Evolutionary conservation across 1,284 basidiomycete species (phyloP).

Genomic region (Naganishia sp.): DNA sequence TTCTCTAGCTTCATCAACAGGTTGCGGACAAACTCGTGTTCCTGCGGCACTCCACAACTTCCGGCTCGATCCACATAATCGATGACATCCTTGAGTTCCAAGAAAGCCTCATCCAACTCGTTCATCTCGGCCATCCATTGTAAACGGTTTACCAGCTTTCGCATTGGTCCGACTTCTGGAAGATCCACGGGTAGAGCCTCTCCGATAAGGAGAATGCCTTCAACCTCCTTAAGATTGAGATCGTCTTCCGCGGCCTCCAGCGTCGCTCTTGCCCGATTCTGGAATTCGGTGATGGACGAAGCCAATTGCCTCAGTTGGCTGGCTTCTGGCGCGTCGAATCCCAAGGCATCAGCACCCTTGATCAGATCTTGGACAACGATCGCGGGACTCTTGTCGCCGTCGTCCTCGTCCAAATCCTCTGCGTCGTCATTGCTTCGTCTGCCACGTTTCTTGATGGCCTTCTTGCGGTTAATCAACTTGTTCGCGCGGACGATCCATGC

Average conservation of each 20-base stretch:
- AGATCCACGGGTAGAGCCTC: constrained; percentile 48
- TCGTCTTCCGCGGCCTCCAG: constrained; percentile 41
- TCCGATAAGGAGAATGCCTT: constrained; percentile 46
- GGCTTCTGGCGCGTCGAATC: constrained; percentile 53
- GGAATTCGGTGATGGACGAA: constrained; percentile 43
- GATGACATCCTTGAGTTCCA: constrained; percentile 47
- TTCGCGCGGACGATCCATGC: constrained; percentile 66
- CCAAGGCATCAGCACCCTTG: constrained; percentile 43
- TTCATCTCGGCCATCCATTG: constrained; percentile 46
- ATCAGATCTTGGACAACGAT: constrained; percentile 42
- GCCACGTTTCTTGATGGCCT: constrained; percentile 35
- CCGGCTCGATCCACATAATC: constrained; percentile 43
- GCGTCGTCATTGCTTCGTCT: constrained; percentile 33
- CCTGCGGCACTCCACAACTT: constrained; percentile 39
- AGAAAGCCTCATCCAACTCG: constrained; percentile 48
- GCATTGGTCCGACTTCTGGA: constrained; percentile 44
- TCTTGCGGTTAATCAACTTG: constrained; percentile 43
- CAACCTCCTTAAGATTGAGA: constrained; percentile 43
- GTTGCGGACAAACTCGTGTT: constrained; percentile 35
- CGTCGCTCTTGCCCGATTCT: constrained; percentile 41
- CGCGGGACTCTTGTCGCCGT: constrained; percentile 43
- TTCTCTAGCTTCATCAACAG: constrained; percentile 23
- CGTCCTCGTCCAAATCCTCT: constrained; percentile 36
- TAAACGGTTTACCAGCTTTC: constrained; percentile 45
- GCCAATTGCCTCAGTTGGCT: constrained; percentile 45